Evolutionary conservation across 768 basidiomycete genomes (phyloP).

Genomic region (Kondoa subrosea): DNA sequence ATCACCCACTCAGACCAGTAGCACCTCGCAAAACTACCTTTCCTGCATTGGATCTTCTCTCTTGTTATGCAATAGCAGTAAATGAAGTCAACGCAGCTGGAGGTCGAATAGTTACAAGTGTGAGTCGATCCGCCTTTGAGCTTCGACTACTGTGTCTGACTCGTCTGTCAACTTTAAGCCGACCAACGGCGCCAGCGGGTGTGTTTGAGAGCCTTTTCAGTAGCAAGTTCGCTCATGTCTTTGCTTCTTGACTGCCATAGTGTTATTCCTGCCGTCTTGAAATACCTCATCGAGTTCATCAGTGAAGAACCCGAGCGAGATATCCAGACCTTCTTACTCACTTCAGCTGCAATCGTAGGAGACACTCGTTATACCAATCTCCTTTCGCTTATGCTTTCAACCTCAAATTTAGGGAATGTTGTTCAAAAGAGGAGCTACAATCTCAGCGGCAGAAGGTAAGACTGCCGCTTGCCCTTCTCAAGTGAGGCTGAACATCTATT

Average conservation of each 20-base stretch:
- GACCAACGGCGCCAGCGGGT: no score
- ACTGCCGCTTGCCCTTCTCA: conserved; percentile 29
- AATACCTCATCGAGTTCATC: conserved; percentile 49
- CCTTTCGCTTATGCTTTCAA: conserved; percentile 7
- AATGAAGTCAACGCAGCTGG: conserved; percentile 89
- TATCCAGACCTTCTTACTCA: conserved; percentile 72
- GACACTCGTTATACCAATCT: conserved; percentile 1
- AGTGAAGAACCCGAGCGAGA: conserved; percentile 80
- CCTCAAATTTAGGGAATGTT: conserved; percentile 85
- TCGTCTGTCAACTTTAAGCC: no score
- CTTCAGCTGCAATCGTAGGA: conserved; percentile 45
- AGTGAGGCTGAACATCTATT: background rate
- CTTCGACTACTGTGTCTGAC: no score
- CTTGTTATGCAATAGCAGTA: conserved; percentile 66
- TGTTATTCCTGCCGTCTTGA: conserved; percentile 63
- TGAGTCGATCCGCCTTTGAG: conserved; percentile 62
- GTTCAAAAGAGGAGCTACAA: conserved; percentile 92
- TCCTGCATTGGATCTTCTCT: conserved; percentile 82
- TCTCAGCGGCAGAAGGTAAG: conserved; percentile 69
- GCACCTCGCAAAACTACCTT: conserved; percentile 52
- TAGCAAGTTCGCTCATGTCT: no score
- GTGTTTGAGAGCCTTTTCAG: no score
- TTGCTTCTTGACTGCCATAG: no score
- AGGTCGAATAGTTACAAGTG: conserved; percentile 86
- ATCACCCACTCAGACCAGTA: conserved; percentile 21